A percentile compares a stretch with the other conserved stretches of the same genome.
phyloP scores from a whole-genome alignment of 306 rosid genomes.

The Luffa aegyptiaca region DNA sequence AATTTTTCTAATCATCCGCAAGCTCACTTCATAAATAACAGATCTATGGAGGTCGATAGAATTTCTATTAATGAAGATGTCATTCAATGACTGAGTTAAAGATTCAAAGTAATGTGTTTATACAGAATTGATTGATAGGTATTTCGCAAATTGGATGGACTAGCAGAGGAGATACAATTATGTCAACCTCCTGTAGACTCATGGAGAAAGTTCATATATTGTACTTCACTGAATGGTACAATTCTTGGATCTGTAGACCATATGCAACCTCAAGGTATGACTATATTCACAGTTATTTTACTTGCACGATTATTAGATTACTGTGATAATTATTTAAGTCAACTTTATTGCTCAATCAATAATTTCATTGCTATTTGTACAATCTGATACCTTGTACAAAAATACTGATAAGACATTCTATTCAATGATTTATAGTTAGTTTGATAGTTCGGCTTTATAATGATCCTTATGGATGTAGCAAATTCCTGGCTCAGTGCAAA shows the following conservation, averaged over 20 bases:
- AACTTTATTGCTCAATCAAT: neutral
- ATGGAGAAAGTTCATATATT: slow-evolving; percentile 90
- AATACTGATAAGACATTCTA: neutral
- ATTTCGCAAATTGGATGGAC: slow-evolving; percentile 77
- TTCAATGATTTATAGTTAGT: neutral
- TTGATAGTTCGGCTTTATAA: neutral
- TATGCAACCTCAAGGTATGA: slow-evolving; percentile 86
- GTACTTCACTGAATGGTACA: slow-evolving; percentile 81
- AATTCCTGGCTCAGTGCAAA: neutral
- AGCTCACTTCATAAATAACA: slow-evolving; percentile 89
- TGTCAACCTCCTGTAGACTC: slow-evolving; percentile 85
- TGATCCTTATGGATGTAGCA: neutral
- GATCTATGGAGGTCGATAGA: slow-evolving; percentile 90
- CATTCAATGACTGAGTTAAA: neutral
- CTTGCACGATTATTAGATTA: neutral
- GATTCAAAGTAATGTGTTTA: slow-evolving; percentile 10
- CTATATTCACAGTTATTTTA: neutral
- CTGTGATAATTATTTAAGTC: neutral
- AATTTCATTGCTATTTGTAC: neutral
- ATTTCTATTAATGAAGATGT: slow-evolving; percentile 2
- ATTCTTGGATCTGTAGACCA: slow-evolving; percentile 91
- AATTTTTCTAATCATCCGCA: slow-evolving; percentile 65
- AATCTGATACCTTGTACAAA: neutral
- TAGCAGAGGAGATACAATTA: slow-evolving; percentile 78
- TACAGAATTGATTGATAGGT: slow-evolving; percentile 36